A percentile compares a stretch with the other conserved stretches of the same genome.
phyloP scores from a whole-genome alignment of 1,284 basidiomycete species.

The Malassezia obtusa region DNA sequence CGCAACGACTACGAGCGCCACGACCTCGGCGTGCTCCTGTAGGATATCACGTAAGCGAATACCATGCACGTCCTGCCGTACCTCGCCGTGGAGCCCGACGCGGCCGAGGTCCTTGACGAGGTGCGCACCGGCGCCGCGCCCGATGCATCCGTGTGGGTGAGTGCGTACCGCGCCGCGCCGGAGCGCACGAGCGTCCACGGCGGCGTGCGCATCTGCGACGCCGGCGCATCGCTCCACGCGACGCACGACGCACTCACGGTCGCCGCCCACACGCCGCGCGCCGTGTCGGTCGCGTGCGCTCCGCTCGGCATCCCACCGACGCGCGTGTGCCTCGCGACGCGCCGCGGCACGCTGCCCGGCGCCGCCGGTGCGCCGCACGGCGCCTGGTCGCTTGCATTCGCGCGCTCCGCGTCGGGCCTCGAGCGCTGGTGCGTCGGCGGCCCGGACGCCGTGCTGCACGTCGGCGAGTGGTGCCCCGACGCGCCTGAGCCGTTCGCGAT shows the following conservation, averaged over 20 bases:
- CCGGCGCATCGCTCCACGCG: background rate
- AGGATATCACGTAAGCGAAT: background rate
- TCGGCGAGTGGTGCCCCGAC: conserved; percentile 2
- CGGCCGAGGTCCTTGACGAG: conserved; percentile 5
- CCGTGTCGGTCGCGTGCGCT: background rate
- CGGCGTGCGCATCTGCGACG: background rate
- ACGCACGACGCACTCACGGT: background rate
- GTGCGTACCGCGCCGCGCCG: background rate
- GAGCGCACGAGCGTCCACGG: background rate
- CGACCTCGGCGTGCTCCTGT: conserved; percentile 24
- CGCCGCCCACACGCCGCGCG: background rate
- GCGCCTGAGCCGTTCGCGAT: background rate
- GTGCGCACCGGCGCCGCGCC: background rate
- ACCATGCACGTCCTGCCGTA: conserved; percentile 6
- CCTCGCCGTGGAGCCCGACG: conserved; percentile 4
- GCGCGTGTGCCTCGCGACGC: background rate
- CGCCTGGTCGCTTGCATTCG: background rate
- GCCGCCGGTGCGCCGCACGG: background rate
- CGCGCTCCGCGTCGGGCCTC: background rate
- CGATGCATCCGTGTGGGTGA: conserved; percentile 7
- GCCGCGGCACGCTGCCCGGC: background rate
- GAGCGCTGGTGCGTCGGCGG: conserved; percentile 9
- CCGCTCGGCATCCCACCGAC: background rate
- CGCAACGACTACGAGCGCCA: conserved; percentile 39
- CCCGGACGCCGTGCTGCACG: conserved; percentile 1